phyloP scores from a whole-genome alignment of 2,329 filamentous ascomycete genomes.

The Xylaria hypoxylon region DNA sequence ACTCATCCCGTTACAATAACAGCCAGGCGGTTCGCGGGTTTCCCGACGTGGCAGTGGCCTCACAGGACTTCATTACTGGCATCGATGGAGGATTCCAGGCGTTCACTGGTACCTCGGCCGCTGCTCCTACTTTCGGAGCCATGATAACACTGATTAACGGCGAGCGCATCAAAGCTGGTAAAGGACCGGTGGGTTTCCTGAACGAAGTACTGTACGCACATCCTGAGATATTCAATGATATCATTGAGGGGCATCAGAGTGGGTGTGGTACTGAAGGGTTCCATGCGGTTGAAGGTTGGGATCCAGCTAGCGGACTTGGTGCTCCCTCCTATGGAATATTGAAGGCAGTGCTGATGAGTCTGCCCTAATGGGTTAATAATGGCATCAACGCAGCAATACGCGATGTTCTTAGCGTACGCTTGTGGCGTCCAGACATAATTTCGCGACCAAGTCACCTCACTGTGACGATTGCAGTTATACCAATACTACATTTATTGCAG shows the following conservation, averaged over 20 bases:
- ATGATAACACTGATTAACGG: conserved; percentile 38
- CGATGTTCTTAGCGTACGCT: too few species aligned
- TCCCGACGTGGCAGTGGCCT: conserved; percentile 47
- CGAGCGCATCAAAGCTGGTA: conserved; percentile 34
- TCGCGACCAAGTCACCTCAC: too few species aligned
- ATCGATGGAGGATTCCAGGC: conserved; percentile 38
- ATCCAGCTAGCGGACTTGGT: conserved; percentile 36
- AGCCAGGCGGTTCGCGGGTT: conserved; percentile 42
- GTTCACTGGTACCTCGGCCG: conserved; percentile 44
- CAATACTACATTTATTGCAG: too few species aligned
- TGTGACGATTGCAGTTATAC: too few species aligned
- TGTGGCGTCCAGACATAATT: too few species aligned
- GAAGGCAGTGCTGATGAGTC: conserved; percentile 16
- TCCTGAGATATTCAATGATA: conserved; percentile 37
- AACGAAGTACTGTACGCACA: conserved; percentile 38
- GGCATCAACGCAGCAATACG: too few species aligned
- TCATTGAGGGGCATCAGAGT: conserved; percentile 30
- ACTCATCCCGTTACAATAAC: conserved; percentile 35
- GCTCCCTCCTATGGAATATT: conserved; percentile 20
- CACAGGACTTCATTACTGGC: conserved; percentile 43
- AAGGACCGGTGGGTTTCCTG: conserved; percentile 35
- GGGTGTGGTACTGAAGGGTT: conserved; percentile 34
- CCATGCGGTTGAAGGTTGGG: conserved; percentile 29
- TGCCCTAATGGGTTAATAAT: conserved; percentile 6
- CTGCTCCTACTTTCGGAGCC: conserved; percentile 33